phyloP scores from a whole-genome alignment of 371 early-diverging fungal species.

The Dinochytrium kinnereticum region DNA sequence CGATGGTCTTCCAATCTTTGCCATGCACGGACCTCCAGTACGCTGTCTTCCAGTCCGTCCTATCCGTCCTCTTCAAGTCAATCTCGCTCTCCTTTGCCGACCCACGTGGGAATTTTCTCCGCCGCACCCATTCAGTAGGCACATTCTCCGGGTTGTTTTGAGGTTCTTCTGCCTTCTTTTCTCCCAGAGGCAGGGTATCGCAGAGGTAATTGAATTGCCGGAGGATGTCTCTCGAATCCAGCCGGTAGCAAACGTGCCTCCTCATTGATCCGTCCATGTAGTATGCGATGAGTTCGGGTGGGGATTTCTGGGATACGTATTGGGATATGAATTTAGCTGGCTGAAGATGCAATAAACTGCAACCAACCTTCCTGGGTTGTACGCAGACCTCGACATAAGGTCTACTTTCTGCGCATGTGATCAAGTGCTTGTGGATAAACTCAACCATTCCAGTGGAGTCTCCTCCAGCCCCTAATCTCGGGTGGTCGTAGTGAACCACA shows the following conservation, averaged over 20 bases:
- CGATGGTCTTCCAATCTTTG: constrained; percentile 36
- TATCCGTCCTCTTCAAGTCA: constrained; percentile 27
- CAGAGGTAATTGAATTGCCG: constrained; percentile 39
- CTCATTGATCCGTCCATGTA: constrained; percentile 39
- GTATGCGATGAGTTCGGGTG: constrained; percentile 42
- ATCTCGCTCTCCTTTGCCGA: constrained; percentile 12
- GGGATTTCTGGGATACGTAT: constrained; percentile 6
- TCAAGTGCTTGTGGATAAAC: constrained; percentile 38
- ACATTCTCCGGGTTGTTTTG: background rate
- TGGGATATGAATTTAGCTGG: too few relatives aligned
- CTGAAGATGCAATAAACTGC: background rate
- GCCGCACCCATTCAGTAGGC: constrained; percentile 20
- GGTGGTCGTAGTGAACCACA: constrained; percentile 45
- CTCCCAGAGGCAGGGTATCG: constrained; percentile 33
- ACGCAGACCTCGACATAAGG: constrained; percentile 49
- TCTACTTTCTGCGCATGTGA: constrained; percentile 29
- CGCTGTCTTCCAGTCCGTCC: constrained; percentile 15
- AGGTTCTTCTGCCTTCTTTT: constrained; percentile 12
- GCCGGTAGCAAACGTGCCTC: constrained; percentile 24
- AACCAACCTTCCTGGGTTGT: constrained; percentile 10
- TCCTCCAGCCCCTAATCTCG: constrained; percentile 46
- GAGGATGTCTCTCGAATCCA: constrained; percentile 28
- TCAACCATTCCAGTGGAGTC: constrained; percentile 52
- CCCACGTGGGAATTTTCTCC: constrained; percentile 17
- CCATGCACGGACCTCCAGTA: constrained; percentile 28